Evolutionary conservation across 2,329 filamentous ascomycete genomes (phyloP), one percentile per base, ranked within the genome.

Genomic region (Curvularia spicifera): DNA sequence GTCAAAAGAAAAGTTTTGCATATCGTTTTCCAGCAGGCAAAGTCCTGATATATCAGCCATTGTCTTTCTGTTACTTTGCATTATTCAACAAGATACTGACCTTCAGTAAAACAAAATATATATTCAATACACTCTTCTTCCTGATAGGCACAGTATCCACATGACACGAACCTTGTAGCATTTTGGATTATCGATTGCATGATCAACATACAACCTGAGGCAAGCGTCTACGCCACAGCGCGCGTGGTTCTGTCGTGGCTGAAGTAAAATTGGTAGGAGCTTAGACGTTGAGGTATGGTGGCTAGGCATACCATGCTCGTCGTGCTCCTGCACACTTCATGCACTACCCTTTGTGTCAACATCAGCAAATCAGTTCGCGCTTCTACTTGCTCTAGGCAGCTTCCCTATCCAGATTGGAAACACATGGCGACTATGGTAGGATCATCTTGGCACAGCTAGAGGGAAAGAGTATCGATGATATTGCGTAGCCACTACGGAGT

Each of bases 1-100:
- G 51, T 59, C 56, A 56, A 53, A 59, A 52, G 56, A 52, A 52
- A 44, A 28, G 22, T 42, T 43, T 35, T 35, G 10, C 26, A 51
- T 26, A 33, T 43, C 9, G 12, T 28, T 54, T 40, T 18, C 22
- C n/a, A 8, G 15, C 35, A 51, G n/a, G 24, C 39, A 22, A 33
- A 10, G 35, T 35, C 49, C 40, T 53, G 33, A 31, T 39, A 43
- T 51, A 43, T 15, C 28, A 51, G 18, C 46, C 33, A 53, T 48
- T 48, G 44, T 18, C 35, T 28, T 40, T 24, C 15, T 55, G 20
- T 44, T n/a, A 53, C 43, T 24, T 5, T 15, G 46, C 51, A 40
- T 65, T 64, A 64, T 67, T 70, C 69, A 67, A 71, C 64, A 72
- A 68, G 61, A 68, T 64, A 65, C 69, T 61, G 56, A 54, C 43